Evolutionary conservation across 768 basidiomycete genomes (phyloP).

Genomic region (Coprinellus aureogranulatus): DNA sequence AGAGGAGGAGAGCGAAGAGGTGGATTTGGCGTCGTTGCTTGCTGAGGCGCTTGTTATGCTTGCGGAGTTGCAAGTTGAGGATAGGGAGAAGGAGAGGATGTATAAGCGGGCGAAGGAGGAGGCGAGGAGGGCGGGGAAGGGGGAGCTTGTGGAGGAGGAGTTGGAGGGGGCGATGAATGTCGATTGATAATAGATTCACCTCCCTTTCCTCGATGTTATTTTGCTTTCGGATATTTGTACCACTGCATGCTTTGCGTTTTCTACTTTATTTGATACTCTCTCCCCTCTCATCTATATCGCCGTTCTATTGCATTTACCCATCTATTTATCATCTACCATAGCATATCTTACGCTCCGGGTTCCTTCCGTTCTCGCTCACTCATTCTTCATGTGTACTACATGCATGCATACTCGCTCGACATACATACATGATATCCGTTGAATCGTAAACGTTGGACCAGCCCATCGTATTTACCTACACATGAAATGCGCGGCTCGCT

Average conservation of each 20-base stretch:
- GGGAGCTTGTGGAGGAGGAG: background rate
- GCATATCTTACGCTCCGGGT: too few relatives aligned
- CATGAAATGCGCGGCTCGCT: too few relatives aligned
- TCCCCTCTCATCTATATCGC: background rate
- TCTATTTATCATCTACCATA: too few relatives aligned
- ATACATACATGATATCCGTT: too few relatives aligned
- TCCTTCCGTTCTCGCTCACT: too few relatives aligned
- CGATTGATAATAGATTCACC: background rate
- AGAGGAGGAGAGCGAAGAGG: constrained; percentile 13
- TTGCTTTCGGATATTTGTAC: background rate
- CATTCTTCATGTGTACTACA: too few relatives aligned
- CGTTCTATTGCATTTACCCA: background rate
- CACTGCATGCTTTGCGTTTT: background rate
- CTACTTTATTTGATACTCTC: background rate
- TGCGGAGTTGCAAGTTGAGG: constrained; percentile 1
- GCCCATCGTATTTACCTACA: too few relatives aligned
- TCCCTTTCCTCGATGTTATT: background rate
- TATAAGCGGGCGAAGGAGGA: constrained; percentile 9
- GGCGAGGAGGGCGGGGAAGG: background rate
- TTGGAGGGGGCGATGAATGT: constrained; percentile 1
- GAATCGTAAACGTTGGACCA: too few relatives aligned
- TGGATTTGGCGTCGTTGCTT: constrained; percentile 7
- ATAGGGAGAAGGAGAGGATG: constrained; percentile 12
- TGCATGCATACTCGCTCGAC: too few relatives aligned
- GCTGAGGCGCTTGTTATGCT: constrained; percentile 6